Base-by-base conservation (phyloP, 495 filamentous ascomycete species). In the Aspergillus olivimuriae region DNA sequence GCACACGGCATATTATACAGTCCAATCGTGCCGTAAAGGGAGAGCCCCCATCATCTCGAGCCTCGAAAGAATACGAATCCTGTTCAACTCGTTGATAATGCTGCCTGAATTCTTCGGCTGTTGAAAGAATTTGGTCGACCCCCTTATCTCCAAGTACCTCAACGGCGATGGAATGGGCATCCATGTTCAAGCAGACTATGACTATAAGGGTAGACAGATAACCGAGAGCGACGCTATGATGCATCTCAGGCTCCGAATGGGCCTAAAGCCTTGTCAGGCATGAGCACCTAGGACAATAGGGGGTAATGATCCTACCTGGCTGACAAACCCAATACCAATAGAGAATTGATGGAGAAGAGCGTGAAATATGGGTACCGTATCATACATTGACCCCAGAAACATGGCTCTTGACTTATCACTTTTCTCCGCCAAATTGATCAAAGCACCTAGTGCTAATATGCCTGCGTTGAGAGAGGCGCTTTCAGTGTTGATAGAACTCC, bases 341-440 rank as follows among this genome's bases (percentile, higher is more conserved):
- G 60, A 51, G 41, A 73, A 77, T 28, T 74, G 56, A 14, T 60
- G 44, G 20, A 79, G 35, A 11, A 81, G 63, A 22, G 58, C 39
- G 20, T 66, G 64, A 32, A 79, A 57, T 12, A 68, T 60, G 19
- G 62, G 48, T 24, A 57, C 28, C 16, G 47, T 51, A 4, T 50
- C 38, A 36, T 15, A 11, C n/a, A 16, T 22, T 18, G 59, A 41
- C 7, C 49, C 39, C 16, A 75, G 37, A 37, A 77, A 62, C 16
- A 66, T 52, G 15, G 39, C 28, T 34, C 77, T 67, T 9, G 80
- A 77, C 28, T 60, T 53, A 24, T 80, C 68, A 41, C 79, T 86
- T 51, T 83, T 80, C 54, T 95, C 91, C 14, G 83, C 81, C 47
- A 97, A 74, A 57, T 98, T 98, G 55, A 92, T 94, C 57, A 95